Base-by-base conservation (phyloP, 2,329 filamentous ascomycete genomes). In the Talaromyces marneffei region DNA sequence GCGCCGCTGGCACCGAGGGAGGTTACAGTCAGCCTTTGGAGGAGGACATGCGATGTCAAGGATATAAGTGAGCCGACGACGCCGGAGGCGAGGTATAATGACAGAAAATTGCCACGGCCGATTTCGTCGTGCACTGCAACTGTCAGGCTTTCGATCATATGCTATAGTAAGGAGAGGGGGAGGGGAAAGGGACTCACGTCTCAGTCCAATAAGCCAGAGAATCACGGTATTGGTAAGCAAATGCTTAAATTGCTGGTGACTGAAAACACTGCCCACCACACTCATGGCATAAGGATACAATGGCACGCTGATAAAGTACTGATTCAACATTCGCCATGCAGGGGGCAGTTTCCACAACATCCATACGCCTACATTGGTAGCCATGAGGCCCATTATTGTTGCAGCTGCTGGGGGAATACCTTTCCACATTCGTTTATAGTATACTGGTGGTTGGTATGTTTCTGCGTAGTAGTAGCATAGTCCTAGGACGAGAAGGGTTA, bases 251-350 rank as follows among this genome's bases (percentile, higher is more conserved):
- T 77, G 74, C 54, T 85, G 79, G 70, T 87, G 85, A 60, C 80
- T 82, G 72, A 87, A 86, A 10, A 79, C 72, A 66, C 80, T 82
- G 18, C 82, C 80, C 4, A 87, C 64, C 58, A 83, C 72, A 62
- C 81, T 80, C 7, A 80, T 62, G 8, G 82, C 77, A 62, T 79
- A 77, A 0, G 85, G 85, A 63, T 81, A 82, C 18, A 79, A 76
- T 3, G 82, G 79, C 4, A 80, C 75, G 39, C 78, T 77, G 59
- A 82, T 76, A 68, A 84, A 83, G 73, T 83, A 85, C 57, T 79
- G 81, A 64, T 84, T 86, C 64, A 85, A 75, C 23, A 80, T 61
- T 29, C 76, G 75, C 84, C 84, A 87, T 25, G 82, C 68, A 0
- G 80, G 80, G 16, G 83, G 82, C 31, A 78, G 62, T 59, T 79